Evolutionary conservation across 2,329 filamentous ascomycete genomes (phyloP), one percentile per base, ranked within the genome.

Genomic region (Ophiostoma sp.): DNA sequence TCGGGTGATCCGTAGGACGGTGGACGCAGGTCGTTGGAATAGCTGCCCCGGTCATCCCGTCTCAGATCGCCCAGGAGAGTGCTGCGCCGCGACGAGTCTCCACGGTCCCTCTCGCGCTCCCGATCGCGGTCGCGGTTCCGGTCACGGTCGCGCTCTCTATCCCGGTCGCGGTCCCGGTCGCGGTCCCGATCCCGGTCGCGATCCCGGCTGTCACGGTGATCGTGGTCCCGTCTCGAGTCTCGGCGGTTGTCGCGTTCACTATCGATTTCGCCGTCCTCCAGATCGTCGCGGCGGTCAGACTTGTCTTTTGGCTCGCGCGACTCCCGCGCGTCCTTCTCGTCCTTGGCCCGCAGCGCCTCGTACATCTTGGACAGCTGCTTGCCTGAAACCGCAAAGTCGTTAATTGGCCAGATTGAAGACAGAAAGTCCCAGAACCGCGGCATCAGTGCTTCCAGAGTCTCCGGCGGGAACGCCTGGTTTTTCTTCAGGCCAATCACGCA

Each of bases 381-480:
- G 27, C 77, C 77, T 0, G 77, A 76, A 6, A 79, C 77, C 16
- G 75, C 76, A 42, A 77, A 75, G 5, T 79, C 76, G 40, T 76
- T 76, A 38, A 79, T 74, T 11, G 77, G 77, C 77, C 77, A 79
- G 67, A 79, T 78, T 7, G 77, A 78, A 4, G 77, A 78, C 67
- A 79, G 68, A 67, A 79, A 78, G 67, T 78, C 76, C 77, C 77
- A 79, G 67, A 79, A 79, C 42, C 77, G 74, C 18, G 77, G 76
- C 72, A 78, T 78, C 58, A 79, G 70, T 14, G 73, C 74, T 16
- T 77, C 77, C 36, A 78, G 72, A 70, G 74, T 72, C 62, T 73
- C 73, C 14, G 70, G 65, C 27, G 74, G 73, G 12, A 77, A 74
- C 55, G 73, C 72, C 38, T 72, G 73, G 66, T 76, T 77, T 68